Percentiles rank a stretch among this genome's conserved stretches.
These are phyloP conservation scores for Marchantia polymorpha DNA, from an alignment of 225 moss, liverwort and hornwort genomes.

Conservation along the genomic window DNA sequence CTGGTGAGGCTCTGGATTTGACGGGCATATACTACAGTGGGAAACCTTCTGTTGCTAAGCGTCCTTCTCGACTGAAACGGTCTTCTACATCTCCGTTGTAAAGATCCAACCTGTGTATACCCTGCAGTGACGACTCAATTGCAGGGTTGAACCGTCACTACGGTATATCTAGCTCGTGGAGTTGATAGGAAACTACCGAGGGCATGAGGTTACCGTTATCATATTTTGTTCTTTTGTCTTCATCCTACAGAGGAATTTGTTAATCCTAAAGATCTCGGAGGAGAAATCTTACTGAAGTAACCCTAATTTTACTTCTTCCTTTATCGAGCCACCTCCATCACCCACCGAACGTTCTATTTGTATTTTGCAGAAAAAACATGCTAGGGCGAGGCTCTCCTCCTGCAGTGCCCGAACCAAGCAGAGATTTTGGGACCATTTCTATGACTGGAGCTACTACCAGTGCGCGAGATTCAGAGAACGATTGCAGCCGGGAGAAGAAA, in stretches of 20 bases:
- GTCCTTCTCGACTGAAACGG: conserved; percentile 50
- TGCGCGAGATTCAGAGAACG: conserved; percentile 54
- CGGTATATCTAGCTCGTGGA: neutral
- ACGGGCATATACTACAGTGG: conserved; percentile 92
- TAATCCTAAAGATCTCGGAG: neutral
- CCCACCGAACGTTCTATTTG: neutral
- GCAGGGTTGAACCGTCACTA: neutral
- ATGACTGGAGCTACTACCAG: conserved; percentile 38
- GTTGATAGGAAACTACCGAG: neutral
- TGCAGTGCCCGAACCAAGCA: conserved; percentile 51
- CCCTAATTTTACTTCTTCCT: neutral
- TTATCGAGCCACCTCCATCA: neutral
- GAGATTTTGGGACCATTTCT: conserved; percentile 55
- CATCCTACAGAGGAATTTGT: neutral
- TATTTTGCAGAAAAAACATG: conserved; percentile 49
- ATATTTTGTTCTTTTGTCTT: neutral
- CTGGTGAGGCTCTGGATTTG: conserved; percentile 76
- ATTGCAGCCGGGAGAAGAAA: conserved; percentile 33
- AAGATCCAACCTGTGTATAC: conserved; percentile 13
- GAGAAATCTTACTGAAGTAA: neutral
- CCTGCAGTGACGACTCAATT: neutral
- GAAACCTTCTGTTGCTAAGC: conserved; percentile 56
- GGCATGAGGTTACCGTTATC: neutral
- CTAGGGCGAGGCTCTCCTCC: conserved; percentile 50
- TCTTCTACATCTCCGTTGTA: conserved; percentile 52